Evolutionary conservation across 2,329 filamentous ascomycete species (phyloP).

Genomic region (Apiospora arundinis): DNA sequence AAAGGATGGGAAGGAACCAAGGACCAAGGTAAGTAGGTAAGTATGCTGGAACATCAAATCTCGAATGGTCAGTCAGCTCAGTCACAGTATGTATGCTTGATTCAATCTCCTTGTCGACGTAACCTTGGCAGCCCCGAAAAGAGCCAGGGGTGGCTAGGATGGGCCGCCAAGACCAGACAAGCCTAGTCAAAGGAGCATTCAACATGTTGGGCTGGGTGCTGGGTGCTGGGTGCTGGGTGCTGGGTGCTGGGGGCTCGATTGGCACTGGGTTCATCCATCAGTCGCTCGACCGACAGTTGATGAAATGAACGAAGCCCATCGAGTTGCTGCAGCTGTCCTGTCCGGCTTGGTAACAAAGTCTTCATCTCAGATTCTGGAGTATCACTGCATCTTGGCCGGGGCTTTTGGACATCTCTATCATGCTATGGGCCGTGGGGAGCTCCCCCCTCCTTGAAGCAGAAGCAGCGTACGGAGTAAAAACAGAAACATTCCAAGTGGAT

Average conservation of each 20-base stretch:
- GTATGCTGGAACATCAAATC: conserved; percentile 22
- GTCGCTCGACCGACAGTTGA: conserved; percentile 7
- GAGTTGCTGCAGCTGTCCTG: not conserved
- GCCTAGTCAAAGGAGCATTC: conserved; percentile 20
- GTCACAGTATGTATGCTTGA: conserved; percentile 22
- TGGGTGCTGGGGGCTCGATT: conserved; percentile 6
- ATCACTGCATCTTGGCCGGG: not conserved
- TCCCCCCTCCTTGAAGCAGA: conserved; percentile 1
- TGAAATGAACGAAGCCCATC: conserved; percentile 1
- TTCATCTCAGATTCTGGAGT: not conserved
- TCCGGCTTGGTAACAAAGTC: not conserved
- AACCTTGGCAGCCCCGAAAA: conserved; percentile 19
- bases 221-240: no score
- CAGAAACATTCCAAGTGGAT: conserved; percentile 28
- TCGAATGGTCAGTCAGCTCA: conserved; percentile 15
- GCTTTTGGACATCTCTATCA: conserved; percentile 1
- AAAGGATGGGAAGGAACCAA: not conserved
- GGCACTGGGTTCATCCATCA: conserved; percentile 13
- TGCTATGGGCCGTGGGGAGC: conserved; percentile 6
- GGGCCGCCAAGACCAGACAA: conserved; percentile 20
- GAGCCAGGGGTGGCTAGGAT: conserved; percentile 18
- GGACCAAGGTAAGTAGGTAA: not conserved
- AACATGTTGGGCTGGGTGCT: conserved; percentile 17
- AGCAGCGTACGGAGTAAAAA: conserved; percentile 21
- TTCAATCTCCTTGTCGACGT: conserved; percentile 22